Evolutionary conservation across 2,329 filamentous ascomycete genomes (phyloP).

Genomic region (Juglanconis juglandina): DNA sequence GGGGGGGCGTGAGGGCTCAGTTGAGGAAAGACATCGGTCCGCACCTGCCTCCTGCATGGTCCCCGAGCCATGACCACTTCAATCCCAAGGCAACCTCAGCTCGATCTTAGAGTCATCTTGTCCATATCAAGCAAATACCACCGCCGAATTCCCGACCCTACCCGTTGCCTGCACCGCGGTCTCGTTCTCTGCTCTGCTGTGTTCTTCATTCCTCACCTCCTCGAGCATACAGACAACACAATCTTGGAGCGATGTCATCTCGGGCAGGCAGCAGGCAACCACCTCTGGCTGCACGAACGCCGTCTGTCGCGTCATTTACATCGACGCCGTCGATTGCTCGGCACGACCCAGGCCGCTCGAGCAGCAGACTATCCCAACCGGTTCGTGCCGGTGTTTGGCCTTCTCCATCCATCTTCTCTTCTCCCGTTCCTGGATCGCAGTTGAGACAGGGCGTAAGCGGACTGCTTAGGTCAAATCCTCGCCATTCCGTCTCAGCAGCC

Average conservation of each 20-base stretch:
- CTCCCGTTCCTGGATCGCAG: background rate
- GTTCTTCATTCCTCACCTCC: background rate
- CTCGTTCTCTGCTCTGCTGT: background rate
- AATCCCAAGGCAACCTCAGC: no score
- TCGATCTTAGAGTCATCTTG: no score
- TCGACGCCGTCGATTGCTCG: background rate
- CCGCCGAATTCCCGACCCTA: no score
- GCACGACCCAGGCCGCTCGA: background rate
- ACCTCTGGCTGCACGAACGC: constrained; percentile 5
- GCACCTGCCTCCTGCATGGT: no score
- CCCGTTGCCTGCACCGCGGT: no score
- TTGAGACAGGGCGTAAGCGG: background rate
- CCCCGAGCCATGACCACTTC: no score
- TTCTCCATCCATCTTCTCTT: constrained; percentile 13
- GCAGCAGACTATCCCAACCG: constrained; percentile 1
- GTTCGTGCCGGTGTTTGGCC: background rate
- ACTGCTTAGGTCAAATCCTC: background rate
- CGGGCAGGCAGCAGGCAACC: background rate
- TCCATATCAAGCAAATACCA: no score
- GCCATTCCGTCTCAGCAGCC: background rate
- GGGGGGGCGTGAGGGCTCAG: background rate
- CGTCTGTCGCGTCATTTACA: background rate
- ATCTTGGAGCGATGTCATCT: constrained; percentile 1
- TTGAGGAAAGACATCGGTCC: background rate
- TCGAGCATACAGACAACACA: background rate